A percentile compares a stretch with the other conserved stretches of the same genome.
Evolutionary conservation across 2,329 filamentous ascomycete genomes (phyloP).

Genomic region (Myrmaecium sp.): DNA sequence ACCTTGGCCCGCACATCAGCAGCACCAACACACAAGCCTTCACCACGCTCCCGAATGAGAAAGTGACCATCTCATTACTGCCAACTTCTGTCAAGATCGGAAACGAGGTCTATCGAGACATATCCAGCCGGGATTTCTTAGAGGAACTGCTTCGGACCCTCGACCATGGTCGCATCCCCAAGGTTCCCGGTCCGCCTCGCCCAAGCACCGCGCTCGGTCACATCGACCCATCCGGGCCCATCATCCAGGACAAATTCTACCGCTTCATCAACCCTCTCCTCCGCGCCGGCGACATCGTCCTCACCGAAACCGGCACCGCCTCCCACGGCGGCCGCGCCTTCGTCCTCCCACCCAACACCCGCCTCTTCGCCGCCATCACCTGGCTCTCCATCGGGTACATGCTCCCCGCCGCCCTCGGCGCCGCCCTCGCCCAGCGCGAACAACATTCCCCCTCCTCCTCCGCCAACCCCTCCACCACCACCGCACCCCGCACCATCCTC

Average conservation of each 20-base stretch:
- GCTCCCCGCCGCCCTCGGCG: constrained; percentile 39
- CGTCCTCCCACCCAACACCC: constrained; percentile 27
- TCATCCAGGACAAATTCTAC: constrained; percentile 35
- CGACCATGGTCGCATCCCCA: constrained; percentile 1
- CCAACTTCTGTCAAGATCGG: constrained; percentile 17
- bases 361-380: constrained; percentile 33
- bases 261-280: constrained; percentile 30
- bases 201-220: constrained; percentile 8
- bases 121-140: constrained; percentile 13
- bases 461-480: neutral
- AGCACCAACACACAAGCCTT: constrained; percentile 29
- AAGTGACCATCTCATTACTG: constrained; percentile 18
- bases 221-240: too few species aligned
- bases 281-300: constrained; percentile 35
- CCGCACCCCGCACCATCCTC: constrained; percentile 10
- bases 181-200: neutral
- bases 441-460: neutral
- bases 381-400: constrained; percentile 47
- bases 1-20: constrained; percentile 30
- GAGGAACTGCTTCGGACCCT: constrained; percentile 3
- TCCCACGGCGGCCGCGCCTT: constrained; percentile 2
- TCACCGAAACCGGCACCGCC: constrained; percentile 42
- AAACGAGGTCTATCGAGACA: constrained; percentile 16
- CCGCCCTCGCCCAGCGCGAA: constrained; percentile 22
- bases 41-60: constrained; percentile 20